phyloP scores from a whole-genome alignment of 352 stramenopile species.

The Phytophthora syringae region DNA sequence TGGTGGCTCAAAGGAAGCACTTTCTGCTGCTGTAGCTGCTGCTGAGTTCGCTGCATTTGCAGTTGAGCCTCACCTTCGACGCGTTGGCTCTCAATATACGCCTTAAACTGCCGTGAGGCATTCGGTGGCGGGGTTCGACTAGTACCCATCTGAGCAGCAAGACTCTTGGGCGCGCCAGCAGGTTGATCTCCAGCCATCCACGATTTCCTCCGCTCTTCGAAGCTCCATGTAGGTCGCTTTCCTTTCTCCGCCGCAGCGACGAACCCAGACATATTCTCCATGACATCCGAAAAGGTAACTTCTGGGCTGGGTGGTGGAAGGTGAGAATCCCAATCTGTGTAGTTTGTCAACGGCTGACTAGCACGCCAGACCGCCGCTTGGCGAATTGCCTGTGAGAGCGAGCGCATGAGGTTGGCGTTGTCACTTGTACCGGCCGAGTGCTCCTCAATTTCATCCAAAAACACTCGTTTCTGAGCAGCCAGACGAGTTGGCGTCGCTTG shows the following conservation, averaged over 20 bases:
- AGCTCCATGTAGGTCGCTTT: slow-evolving; percentile 53
- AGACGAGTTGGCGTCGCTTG: slow-evolving; percentile 25
- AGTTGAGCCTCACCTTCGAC: slow-evolving; percentile 39
- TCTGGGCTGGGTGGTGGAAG: slow-evolving; percentile 60
- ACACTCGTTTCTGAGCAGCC: slow-evolving; percentile 39
- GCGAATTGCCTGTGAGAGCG: slow-evolving; percentile 76
- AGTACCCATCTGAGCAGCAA: slow-evolving; percentile 23
- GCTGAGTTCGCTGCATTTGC: slow-evolving; percentile 32
- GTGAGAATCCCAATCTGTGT: slow-evolving; percentile 73
- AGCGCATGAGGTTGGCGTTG: slow-evolving; percentile 76
- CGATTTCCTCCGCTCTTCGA: slow-evolving; percentile 72
- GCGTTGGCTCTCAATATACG: slow-evolving; percentile 44
- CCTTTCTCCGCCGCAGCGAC: slow-evolving; percentile 42
- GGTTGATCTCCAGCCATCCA: slow-evolving; percentile 74
- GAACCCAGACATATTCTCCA: slow-evolving; percentile 71
- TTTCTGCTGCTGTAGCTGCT: slow-evolving; percentile 41
- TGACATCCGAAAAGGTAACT: slow-evolving; percentile 80
- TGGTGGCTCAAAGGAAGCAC: slow-evolving; percentile 40
- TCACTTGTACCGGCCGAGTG: slow-evolving; percentile 59
- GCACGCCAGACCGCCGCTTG: slow-evolving; percentile 81
- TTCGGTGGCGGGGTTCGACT: slow-evolving; percentile 25
- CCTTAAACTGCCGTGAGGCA: slow-evolving; percentile 35
- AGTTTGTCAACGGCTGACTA: slow-evolving; percentile 73
- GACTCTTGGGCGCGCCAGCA: slow-evolving; percentile 26
- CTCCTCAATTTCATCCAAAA: slow-evolving; percentile 80